Percentiles rank a stretch among this genome's conserved stretches.
Evolutionary conservation across 2,329 filamentous ascomycete genomes (phyloP).

Genomic region (Paracorniculantispora psalliotae): DNA sequence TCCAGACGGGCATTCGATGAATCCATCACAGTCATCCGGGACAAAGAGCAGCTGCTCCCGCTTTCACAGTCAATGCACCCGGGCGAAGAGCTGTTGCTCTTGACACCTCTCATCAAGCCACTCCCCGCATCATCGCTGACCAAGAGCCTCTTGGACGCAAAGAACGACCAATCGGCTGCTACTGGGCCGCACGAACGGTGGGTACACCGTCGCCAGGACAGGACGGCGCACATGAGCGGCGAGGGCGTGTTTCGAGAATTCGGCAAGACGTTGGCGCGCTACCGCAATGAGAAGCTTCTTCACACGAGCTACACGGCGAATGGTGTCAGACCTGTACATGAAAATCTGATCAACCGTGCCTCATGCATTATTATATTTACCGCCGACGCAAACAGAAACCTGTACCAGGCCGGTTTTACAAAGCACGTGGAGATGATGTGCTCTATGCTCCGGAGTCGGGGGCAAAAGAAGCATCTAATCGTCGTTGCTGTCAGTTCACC

Average conservation of each 20-base stretch:
- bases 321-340: constrained; percentile 85
- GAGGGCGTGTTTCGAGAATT: constrained; percentile 90
- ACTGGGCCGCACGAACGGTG: constrained; percentile 49
- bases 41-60: constrained; percentile 80
- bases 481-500: constrained; percentile 92
- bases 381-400: constrained; percentile 86
- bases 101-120: constrained; percentile 87
- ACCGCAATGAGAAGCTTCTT: constrained; percentile 77
- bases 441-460: constrained; percentile 69
- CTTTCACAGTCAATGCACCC: constrained; percentile 75
- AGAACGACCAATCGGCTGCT: constrained; percentile 31
- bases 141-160: constrained; percentile 58
- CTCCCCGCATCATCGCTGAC: constrained; percentile 85
- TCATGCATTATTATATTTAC: constrained; percentile 87
- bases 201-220: constrained; percentile 51
- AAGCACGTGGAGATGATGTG: constrained; percentile 97
- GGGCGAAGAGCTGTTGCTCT: constrained; percentile 80
- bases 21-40: constrained; percentile 87
- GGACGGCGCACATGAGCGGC: constrained; percentile 73
- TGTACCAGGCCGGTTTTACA: constrained; percentile 91
- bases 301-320: constrained; percentile 96
- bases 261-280: constrained; percentile 79
- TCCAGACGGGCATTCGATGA: constrained; percentile 85
- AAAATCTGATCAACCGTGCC: constrained; percentile 84
- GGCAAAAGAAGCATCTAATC: constrained; percentile 82